phyloP scores from a whole-genome alignment of 1,284 basidiomycete species.

The Leccinum ponderosum region DNA sequence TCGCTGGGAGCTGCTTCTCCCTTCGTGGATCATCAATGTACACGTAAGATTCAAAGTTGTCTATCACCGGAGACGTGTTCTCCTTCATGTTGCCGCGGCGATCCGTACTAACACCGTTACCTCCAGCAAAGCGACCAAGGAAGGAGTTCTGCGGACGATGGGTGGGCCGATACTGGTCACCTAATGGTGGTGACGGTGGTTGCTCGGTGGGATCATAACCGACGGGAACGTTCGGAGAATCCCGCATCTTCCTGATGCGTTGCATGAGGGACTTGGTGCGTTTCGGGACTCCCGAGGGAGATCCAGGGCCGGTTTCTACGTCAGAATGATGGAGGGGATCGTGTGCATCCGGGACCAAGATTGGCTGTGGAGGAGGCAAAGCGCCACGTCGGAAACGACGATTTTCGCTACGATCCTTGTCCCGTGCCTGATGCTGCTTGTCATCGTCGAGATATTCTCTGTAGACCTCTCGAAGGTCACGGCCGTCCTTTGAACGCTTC shows the following conservation, averaged over 20 bases:
- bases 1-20: conserved; percentile 68
- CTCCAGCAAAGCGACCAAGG: conserved; percentile 65
- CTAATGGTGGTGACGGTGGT: conserved; percentile 49
- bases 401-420: conserved; percentile 32
- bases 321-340: conserved; percentile 44
- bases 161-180: conserved; percentile 53
- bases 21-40: conserved; percentile 56
- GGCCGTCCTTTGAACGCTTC: conserved; percentile 43
- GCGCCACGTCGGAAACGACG: conserved; percentile 44
- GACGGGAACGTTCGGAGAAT: conserved; percentile 79
- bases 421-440: conserved; percentile 27
- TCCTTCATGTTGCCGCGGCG: conserved; percentile 32
- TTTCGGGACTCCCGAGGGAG: conserved; percentile 52
- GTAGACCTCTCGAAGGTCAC: conserved; percentile 46
- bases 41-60: conserved; percentile 57
- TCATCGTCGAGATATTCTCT: conserved; percentile 46
- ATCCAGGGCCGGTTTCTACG: conserved; percentile 35
- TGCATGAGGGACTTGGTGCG: conserved; percentile 81
- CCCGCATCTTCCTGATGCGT: conserved; percentile 81
- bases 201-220: conserved; percentile 44
- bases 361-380: conserved; percentile 79
- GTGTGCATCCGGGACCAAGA: conserved; percentile 60
- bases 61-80: conserved; percentile 39
- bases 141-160: conserved; percentile 72
- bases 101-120: conserved; percentile 26